Conservation (phyloP, 805 yeast genomes). For the Candida corydali region DNA sequence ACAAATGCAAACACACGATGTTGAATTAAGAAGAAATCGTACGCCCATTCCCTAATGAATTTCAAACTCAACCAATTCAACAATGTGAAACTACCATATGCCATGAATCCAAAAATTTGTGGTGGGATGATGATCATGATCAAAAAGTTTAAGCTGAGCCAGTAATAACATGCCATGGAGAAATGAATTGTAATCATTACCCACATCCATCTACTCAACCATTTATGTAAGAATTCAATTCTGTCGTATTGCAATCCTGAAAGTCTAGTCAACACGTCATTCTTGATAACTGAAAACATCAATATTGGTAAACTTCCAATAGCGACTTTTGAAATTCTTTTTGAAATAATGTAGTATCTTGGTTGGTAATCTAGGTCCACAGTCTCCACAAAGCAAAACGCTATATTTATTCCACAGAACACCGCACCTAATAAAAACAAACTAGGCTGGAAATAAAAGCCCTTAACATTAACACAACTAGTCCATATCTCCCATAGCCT, state of each 20-base stretch:
- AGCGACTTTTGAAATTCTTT: slow-evolving; percentile 38
- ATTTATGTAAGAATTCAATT: slow-evolving; percentile 36
- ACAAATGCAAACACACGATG: slow-evolving; percentile 39
- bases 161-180: slow-evolving; percentile 29
- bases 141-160: slow-evolving; percentile 34
- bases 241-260: slow-evolving; percentile 42
- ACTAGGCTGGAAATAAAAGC: slow-evolving; percentile 40
- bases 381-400: slow-evolving; percentile 29
- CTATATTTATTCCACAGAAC: slow-evolving; percentile 25
- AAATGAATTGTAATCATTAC: slow-evolving; percentile 32
- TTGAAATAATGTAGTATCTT: slow-evolving; percentile 35
- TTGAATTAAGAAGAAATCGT: slow-evolving; percentile 41
- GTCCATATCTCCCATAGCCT: slow-evolving; percentile 24
- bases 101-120: slow-evolving; percentile 47
- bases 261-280: slow-evolving; percentile 34
- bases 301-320: slow-evolving; percentile 39
- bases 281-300: slow-evolving; percentile 32
- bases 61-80: slow-evolving; percentile 34
- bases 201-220: slow-evolving; percentile 42
- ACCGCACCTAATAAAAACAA: slow-evolving; percentile 23
- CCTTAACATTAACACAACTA: slow-evolving; percentile 15
- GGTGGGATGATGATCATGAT: slow-evolving; percentile 47
- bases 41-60: slow-evolving; percentile 35
- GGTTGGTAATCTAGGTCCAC: slow-evolving; percentile 38
- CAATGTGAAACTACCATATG: slow-evolving; percentile 33